Evolutionary conservation across 257 asterid genomes (phyloP).

Genomic region (Solanum virginianum): DNA sequence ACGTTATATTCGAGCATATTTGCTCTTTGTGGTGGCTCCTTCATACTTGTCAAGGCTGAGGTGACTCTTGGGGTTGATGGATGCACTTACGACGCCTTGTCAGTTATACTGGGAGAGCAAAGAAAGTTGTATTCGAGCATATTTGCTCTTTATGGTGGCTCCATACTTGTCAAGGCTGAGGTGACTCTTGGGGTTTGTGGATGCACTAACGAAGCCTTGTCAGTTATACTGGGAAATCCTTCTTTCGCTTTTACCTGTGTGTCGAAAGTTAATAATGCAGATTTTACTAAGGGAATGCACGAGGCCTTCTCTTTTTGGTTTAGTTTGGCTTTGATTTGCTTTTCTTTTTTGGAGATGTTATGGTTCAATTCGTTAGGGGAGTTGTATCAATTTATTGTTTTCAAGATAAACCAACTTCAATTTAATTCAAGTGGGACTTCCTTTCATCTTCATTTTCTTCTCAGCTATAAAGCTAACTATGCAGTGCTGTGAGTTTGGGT

Average conservation of each 20-base stretch:
- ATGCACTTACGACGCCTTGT: background rate
- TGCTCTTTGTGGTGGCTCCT: background rate
- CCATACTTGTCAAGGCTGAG: constrained; percentile 17
- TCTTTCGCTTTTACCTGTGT: constrained; percentile 23
- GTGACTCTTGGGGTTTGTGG: constrained; percentile 45
- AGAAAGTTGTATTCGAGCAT: background rate
- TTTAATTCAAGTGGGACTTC: background rate
- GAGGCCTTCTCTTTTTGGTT: background rate
- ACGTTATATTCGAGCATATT: background rate
- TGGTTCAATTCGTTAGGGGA: background rate
- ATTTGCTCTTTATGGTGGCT: constrained; percentile 25
- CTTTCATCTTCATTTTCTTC: background rate
- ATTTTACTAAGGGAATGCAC: background rate
- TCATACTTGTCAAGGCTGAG: background rate
- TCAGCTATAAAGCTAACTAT: background rate
- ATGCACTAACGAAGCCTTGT: constrained; percentile 67
- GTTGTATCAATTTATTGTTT: background rate
- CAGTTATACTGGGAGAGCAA: background rate
- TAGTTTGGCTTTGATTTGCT: background rate
- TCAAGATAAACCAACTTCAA: background rate
- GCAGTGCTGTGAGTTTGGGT: background rate
- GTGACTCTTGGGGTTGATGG: background rate
- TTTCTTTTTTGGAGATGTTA: background rate
- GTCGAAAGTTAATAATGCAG: constrained; percentile 20
- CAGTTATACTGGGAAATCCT: constrained; percentile 48